Evolutionary conservation across 1,284 basidiomycete species (phyloP), one percentile per base, ranked within the genome.

Genomic region (Cryptococcus floricola): DNA sequence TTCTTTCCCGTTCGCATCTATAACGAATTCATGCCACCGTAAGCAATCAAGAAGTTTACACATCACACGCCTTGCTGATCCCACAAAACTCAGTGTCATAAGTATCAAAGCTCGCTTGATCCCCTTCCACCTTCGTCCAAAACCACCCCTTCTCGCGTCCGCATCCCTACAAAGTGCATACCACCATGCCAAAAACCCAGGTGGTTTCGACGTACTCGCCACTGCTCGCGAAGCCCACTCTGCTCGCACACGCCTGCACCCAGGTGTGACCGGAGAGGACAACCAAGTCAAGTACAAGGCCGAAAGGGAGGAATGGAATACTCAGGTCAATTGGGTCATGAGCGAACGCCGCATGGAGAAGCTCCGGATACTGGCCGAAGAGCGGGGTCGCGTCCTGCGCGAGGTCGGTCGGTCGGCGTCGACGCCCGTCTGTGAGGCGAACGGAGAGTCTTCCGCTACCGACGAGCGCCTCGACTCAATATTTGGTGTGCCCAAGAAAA

Each of bases 311-410:
- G 51, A 47, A 28, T 75, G 74, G 74, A 71, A 70, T 44, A 62
- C 59, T 50, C 61, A 65, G n/a, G 69, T 73, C 52, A 72, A 70
- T 52, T 75, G 74, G 74, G 67, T 74, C 23, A 72, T 72, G 72
- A 66, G 70, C 49, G 74, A 75, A 47, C 56, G 74, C 12, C 58
- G 74, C 1, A 56, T 69, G 7, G 74, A 75, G 53, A 75, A 75
- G 48, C 56, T 75, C 8, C 62, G 74, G 1, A 48, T 61, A 1
- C 39, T 71, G 1, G 62, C 60, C n/a, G 72, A 71, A 45, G 72
- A 74, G 49, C 56, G 74, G 16, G 69, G 68, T 10, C 66, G 62
- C 37, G 50, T 66, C 5, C 52, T 75, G 19, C 55, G 53, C 23
- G 59, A 61, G 23, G 65, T 73, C 0, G 60, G 65, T 1, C 57